Base-by-base conservation (phyloP, 2,329 filamentous ascomycete species). In the Sporothrix pseudoabietina region DNA sequence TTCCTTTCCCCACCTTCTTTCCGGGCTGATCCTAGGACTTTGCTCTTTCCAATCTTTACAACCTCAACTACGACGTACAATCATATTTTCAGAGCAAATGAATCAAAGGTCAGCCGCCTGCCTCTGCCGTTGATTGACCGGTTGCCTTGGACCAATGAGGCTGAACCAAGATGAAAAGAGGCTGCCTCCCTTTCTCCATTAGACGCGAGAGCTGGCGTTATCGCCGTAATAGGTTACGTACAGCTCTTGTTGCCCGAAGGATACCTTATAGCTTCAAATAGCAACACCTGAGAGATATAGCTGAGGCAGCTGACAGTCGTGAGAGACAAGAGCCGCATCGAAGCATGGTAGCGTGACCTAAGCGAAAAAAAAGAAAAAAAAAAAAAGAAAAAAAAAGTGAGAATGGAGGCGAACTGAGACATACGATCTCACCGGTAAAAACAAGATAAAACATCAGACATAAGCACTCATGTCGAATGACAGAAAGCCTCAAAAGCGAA, bases 301-400 rank as follows among this genome's bases (percentile, higher is more conserved):
- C 30, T 59, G 9, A 35, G 59, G 19, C 35, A 65, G 35, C 35
- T 44, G 59, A 65, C 35, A 26, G 35, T 22, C n/a, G 59, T 44
- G 35, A 65, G 59, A 65, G n/a, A 26, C 35, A 26, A 12, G 35
- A 65, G 35, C 35, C 59, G 59, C 59, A 65, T 44, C 59, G 12
- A n/a, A 26, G 22, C 19, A 26, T 44, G 59, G n/a, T 44, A 65
- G 59, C 59, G 59, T 65, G 59, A 65, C 30, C 14, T 4, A 49
- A 49, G 44, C 44, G 14, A 49, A 44, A 44, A 14, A 49, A 49
- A 49, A 14, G 19, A 14, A 4, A 14, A 49, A 49, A 49, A 14
- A 49, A 14, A 4, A 14, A 49, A 49, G n/a, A n/a, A 14, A 49
- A 49, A 49, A 14, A 49, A 14, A 4, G 44, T 49, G 35, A 22